Base-by-base conservation (phyloP, 2,329 filamentous ascomycete genomes). In the Graphilbum sp. region DNA sequence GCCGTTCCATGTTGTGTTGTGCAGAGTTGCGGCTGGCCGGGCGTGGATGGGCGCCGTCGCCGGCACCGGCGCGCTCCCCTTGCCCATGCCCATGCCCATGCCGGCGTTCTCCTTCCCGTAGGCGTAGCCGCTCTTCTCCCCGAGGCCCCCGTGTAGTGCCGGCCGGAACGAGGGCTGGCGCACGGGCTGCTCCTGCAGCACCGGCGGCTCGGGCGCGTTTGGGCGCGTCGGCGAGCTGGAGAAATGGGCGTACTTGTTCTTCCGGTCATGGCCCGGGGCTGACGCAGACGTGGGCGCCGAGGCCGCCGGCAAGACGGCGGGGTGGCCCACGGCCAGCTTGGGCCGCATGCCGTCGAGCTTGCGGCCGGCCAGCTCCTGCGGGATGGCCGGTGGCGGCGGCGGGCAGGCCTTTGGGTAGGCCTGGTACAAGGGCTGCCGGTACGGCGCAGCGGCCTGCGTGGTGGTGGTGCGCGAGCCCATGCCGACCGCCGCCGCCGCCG, bases 241-340 rank as follows among this genome's bases (percentile, higher is more conserved):
- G 48, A 75, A 73, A 43, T 63, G 67, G 1, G 61, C 52, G 46
- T 82, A 79, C 8, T 56, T 55, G 36, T 64, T 66, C n/a, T n/a
- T n/a, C n/a, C n/a, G n/a, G n/a, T n/a, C n/a, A n/a, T n/a, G n/a
- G n/a, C n/a, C n/a, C n/a, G n/a, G n/a, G n/a, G n/a, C n/a, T n/a
- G n/a, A n/a, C n/a, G n/a, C n/a, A n/a, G n/a, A n/a, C n/a, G n/a
- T n/a, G n/a, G n/a, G n/a, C n/a, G n/a, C n/a, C n/a, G n/a, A n/a
- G n/a, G n/a, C n/a, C n/a, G n/a, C n/a, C n/a, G n/a, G n/a, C n/a
- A n/a, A 11, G 10, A 18, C n/a, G 11, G 35, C 31, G 13, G 31
- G 27, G 9, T 20, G 35, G 16, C 31, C 19, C 17, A 48, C 48
- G 11, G 57, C 45, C 12, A 58, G 42, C 35, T 52, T 59, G 1